phyloP scores from a whole-genome alignment of 495 filamentous ascomycete genomes.

The Parathielavia appendiculata region DNA sequence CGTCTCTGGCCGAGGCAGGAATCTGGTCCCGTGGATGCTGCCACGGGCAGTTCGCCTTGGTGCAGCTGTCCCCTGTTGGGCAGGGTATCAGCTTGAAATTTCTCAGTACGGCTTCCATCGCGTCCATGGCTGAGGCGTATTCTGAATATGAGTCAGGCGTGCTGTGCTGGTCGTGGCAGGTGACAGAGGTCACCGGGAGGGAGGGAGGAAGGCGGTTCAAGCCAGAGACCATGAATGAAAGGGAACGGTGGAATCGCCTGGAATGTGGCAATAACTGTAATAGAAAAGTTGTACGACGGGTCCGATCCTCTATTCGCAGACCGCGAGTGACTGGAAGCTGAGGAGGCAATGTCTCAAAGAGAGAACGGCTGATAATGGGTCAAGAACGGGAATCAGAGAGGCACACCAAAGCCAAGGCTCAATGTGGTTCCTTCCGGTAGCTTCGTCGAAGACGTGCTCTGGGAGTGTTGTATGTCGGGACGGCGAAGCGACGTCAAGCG shows the following conservation, averaged over 20 bases:
- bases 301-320: too few relatives aligned
- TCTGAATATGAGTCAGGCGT: not conserved
- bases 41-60: slow-evolving; percentile 37
- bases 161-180: not conserved
- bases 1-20: not conserved
- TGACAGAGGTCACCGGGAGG: not conserved
- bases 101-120: slow-evolving; percentile 63
- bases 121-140: not conserved
- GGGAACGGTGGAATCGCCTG: not conserved
- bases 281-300: not conserved
- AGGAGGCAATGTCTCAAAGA: too few relatives aligned
- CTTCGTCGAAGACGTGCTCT: not conserved
- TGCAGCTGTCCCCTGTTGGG: slow-evolving; percentile 50
- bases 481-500: not conserved
- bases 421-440: not conserved
- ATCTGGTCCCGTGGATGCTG: slow-evolving; percentile 37
- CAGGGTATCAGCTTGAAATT: slow-evolving; percentile 62
- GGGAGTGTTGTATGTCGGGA: not conserved
- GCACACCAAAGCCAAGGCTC: not conserved
- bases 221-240: not conserved
- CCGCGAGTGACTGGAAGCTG: too few relatives aligned
- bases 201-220: not conserved
- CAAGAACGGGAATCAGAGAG: not conserved
- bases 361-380: too few relatives aligned
- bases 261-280: not conserved